A percentile compares a stretch with the other conserved stretches of the same genome.
Conservation (phyloP, 108 stramenopile species). For the Chaetoceros muelleri region DNA sequence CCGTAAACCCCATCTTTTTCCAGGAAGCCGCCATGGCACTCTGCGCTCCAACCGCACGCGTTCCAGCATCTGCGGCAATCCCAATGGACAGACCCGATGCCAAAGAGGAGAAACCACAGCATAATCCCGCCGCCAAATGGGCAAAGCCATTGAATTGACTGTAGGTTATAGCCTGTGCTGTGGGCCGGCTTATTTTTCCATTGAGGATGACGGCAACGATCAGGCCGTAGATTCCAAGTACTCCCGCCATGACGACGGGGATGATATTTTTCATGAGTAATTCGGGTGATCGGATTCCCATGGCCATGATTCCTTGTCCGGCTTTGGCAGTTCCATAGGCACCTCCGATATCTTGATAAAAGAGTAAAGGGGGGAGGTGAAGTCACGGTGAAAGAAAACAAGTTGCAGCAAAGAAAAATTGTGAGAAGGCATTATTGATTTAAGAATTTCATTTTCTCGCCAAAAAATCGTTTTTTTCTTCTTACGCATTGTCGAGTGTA, state of each 20-base stretch:
- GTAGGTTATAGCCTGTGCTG: conserved; percentile 30
- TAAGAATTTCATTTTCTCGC: not conserved
- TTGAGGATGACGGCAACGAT: conserved; percentile 68
- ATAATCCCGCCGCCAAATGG: conserved; percentile 56
- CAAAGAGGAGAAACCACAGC: conserved; percentile 51
- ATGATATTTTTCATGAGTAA: conserved; percentile 67
- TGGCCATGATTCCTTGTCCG: conserved; percentile 61
- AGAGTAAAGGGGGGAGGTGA: not conserved
- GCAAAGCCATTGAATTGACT: conserved; percentile 51
- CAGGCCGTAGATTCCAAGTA: conserved; percentile 65
- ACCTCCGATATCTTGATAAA: conserved; percentile 78
- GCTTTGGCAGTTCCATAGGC: conserved; percentile 96
- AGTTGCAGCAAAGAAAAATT: no score
- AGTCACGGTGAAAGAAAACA: no score
- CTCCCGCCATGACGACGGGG: conserved; percentile 74
- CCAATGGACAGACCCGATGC: conserved; percentile 61
- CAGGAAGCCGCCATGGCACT: conserved; percentile 57
- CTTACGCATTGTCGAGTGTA: no score
- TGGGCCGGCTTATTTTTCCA: conserved; percentile 47
- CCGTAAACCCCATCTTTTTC: conserved; percentile 76
- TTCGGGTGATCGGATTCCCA: conserved; percentile 62
- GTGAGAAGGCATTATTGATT: no score
- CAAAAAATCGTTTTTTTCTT: not conserved
- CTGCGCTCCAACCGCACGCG: conserved; percentile 90
- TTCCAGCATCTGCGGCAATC: conserved; percentile 64